phyloP scores from a whole-genome alignment of 1,139 yeast genomes.

The Hemisphaericaspora lyxosophila region DNA sequence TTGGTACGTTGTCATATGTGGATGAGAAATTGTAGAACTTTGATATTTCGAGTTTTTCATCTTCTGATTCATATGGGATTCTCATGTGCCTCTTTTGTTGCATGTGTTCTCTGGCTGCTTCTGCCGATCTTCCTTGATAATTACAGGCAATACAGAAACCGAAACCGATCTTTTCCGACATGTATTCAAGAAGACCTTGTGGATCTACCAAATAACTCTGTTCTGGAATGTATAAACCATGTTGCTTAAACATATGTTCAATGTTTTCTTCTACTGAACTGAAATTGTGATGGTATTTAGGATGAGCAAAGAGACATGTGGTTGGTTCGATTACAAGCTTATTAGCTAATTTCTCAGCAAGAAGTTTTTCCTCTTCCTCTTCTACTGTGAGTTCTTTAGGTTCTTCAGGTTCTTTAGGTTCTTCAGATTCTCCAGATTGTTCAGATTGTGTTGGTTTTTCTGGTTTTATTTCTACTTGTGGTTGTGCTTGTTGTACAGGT shows the following conservation, averaged over 20 bases:
- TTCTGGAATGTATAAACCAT: constrained; percentile 89
- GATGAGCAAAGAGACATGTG: constrained; percentile 75
- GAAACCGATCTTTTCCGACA: constrained; percentile 80
- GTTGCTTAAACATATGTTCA: constrained; percentile 71
- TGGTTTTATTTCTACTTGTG: not conserved
- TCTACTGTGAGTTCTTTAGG: constrained; percentile 34
- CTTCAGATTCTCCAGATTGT: constrained; percentile 13
- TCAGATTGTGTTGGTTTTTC: constrained; percentile 8
- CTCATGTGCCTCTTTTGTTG: constrained; percentile 79
- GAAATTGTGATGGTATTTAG: constrained; percentile 40
- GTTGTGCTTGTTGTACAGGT: constrained; percentile 6
- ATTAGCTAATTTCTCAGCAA: constrained; percentile 56
- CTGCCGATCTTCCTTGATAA: constrained; percentile 79
- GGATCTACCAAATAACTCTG: constrained; percentile 63
- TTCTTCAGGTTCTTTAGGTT: constrained; percentile 11
- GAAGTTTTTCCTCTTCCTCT: constrained; percentile 49
- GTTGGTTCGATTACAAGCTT: constrained; percentile 71
- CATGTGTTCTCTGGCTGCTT: constrained; percentile 92
- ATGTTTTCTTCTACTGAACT: constrained; percentile 58
- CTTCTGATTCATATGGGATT: constrained; percentile 83
- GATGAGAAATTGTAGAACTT: constrained; percentile 85
- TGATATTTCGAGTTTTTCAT: constrained; percentile 76
- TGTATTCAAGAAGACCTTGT: constrained; percentile 67
- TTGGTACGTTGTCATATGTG: constrained; percentile 42
- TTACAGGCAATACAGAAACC: constrained; percentile 85